Evolutionary conservation across 495 filamentous ascomycete genomes (phyloP), one percentile per base, ranked within the genome.

Genomic region (Jackrogersella multiformis): DNA sequence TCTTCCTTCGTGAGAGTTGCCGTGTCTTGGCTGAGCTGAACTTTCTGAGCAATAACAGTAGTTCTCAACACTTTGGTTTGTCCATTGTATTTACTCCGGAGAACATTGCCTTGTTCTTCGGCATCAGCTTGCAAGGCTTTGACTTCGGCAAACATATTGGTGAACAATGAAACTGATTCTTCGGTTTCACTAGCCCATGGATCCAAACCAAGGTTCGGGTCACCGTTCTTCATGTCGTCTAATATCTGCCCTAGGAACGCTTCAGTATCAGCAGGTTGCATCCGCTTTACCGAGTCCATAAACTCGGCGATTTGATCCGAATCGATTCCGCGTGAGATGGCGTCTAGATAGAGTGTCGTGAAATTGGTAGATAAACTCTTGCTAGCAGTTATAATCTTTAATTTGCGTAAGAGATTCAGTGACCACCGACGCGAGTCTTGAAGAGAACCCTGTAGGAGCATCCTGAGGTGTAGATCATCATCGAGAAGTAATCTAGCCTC

Each of bases 31-130:
- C 89, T 95, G 42, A 99, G 81, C 70, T 91, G 89, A 6, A 97
- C 90, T 65, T 90, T 92, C 70, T 97, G 92, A 46, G 92, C 90
- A 20, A 97, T 86, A 15, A 97, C 88, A 0, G 94, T 96, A 2
- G 93, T 92, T 59, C 91, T 87, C 5, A 96, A 78, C 23, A 89
- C 84, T 39, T 88, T 86, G 77, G 87, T 88, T 32, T 88, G 86
- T 15, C 89, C 81, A 41, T 88, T 87, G 70, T 96, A 90, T 70
- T 89, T 89, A 75, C 90, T 96, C 45, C 87, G 85, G n/a, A 94
- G 81, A 16, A 84, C 77, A 36, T 77, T 77, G 56, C 79, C 75
- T 16, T 78, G 72, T 32, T 80, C 53, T 49, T 84, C 66, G 52
- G 81, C 69, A 55, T 72, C 73, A 58, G 69, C 75, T 68, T 70